These are phyloP conservation scores for Melianthus villosus DNA, from an alignment of 441 rosid species.

Conservation along the genomic window DNA sequence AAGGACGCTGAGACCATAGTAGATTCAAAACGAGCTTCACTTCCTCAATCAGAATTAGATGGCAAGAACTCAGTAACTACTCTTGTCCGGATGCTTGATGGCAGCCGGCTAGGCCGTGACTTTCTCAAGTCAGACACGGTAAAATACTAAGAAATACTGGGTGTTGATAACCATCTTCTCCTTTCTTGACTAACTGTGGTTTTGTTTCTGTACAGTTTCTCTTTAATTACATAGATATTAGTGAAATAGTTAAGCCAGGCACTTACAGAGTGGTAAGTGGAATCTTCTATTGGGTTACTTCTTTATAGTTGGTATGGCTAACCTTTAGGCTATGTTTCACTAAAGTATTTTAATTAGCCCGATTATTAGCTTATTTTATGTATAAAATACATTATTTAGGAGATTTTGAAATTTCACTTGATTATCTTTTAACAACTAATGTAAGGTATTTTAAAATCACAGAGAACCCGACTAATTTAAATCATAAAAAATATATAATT, in stretches of 20 bases:
- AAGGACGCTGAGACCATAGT: slow-evolving; percentile 24
- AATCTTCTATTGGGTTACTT: not conserved
- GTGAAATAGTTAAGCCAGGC: slow-evolving; percentile 46
- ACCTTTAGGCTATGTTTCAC: not conserved
- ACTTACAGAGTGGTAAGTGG: slow-evolving; percentile 59
- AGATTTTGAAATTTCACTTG: not conserved
- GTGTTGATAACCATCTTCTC: not conserved
- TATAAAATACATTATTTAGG: too few species aligned
- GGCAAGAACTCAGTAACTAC: slow-evolving; percentile 44
- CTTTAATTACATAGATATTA: slow-evolving; percentile 53
- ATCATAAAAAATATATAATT: not conserved
- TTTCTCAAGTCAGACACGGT: slow-evolving; percentile 77
- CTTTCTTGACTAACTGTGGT: slow-evolving; percentile 4
- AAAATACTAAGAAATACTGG: slow-evolving; percentile 7
- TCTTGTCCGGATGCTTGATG: slow-evolving; percentile 63
- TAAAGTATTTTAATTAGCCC: not conserved
- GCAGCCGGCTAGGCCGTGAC: slow-evolving; percentile 56
- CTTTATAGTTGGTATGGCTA: not conserved
- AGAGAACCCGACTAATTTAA: too few species aligned
- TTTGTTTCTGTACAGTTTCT: slow-evolving; percentile 29
- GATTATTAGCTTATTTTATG: too few species aligned
- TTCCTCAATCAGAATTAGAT: slow-evolving; percentile 48
- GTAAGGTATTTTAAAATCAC: too few species aligned
- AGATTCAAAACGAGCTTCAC: slow-evolving; percentile 20
- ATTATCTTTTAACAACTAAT: too few species aligned